Conservation (phyloP, 169 alveolate species). For the Plasmodium falciparum region DNA sequence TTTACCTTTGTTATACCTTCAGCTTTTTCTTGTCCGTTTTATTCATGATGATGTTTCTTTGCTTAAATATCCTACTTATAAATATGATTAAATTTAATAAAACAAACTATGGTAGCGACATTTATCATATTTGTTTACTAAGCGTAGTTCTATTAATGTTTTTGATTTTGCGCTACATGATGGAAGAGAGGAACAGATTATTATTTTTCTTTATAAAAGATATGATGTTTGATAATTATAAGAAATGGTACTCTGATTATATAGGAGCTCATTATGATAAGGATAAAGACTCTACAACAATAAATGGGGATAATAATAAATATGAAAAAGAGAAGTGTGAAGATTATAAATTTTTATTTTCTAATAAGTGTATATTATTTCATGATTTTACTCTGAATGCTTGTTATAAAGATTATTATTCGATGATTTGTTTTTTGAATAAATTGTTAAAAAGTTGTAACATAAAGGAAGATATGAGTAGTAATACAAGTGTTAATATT, state of each 20-base stretch:
- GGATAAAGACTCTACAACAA: slow-evolving; percentile 57
- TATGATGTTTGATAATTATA: slow-evolving; percentile 16
- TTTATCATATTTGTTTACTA: slow-evolving; percentile 34
- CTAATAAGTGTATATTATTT: slow-evolving; percentile 40
- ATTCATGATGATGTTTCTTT: slow-evolving; percentile 23
- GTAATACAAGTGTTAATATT: background rate
- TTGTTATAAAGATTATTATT: slow-evolving; percentile 67
- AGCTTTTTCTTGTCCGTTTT: slow-evolving; percentile 23
- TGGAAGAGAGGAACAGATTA: slow-evolving; percentile 49
- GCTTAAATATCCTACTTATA: slow-evolving; percentile 10
- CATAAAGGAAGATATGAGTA: background rate
- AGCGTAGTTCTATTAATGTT: slow-evolving; percentile 46
- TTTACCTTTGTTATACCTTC: slow-evolving; percentile 1
- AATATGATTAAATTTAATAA: slow-evolving; percentile 1
- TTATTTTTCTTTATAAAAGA: slow-evolving; percentile 35
- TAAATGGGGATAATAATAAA: slow-evolving; percentile 28
- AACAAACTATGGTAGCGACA: background rate
- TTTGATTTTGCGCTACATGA: slow-evolving; percentile 28
- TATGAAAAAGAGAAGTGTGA: slow-evolving; percentile 22
- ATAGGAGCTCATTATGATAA: background rate
- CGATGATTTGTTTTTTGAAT: slow-evolving; percentile 49
- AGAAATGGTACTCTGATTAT: background rate
- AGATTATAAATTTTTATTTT: slow-evolving; percentile 55
- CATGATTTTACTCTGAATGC: slow-evolving; percentile 65
- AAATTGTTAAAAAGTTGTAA: slow-evolving; percentile 42